These are phyloP conservation scores for Clarireedia paspali DNA, from an alignment of 2,329 filamentous ascomycete species.

Conservation along the genomic window DNA sequence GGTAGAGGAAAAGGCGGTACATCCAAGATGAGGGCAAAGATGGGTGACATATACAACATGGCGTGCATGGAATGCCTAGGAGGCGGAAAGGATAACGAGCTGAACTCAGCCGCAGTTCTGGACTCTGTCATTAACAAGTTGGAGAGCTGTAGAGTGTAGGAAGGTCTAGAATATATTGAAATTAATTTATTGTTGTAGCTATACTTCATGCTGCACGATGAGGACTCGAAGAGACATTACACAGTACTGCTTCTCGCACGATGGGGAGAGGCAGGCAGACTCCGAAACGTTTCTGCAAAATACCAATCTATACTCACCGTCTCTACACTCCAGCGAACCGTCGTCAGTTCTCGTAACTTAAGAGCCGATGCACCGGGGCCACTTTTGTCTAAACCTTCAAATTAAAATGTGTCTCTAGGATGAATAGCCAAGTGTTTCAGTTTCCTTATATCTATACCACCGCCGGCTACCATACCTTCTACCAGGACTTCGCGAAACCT, in stretches of 20 bases:
- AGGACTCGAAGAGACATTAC: too few relatives aligned
- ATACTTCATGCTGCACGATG: not conserved
- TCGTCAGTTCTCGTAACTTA: not conserved
- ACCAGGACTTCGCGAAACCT: not conserved
- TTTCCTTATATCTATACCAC: not conserved
- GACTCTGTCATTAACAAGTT: not conserved
- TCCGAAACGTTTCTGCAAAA: too few relatives aligned
- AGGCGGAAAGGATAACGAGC: not conserved
- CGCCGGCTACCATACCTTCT: not conserved
- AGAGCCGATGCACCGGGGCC: not conserved
- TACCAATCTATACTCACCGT: too few relatives aligned
- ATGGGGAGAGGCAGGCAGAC: too few relatives aligned
- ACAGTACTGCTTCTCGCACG: too few relatives aligned
- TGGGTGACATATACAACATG: not conserved
- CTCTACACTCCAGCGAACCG: too few relatives aligned
- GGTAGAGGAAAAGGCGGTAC: slow-evolving; percentile 1
- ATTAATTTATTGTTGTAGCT: not conserved
- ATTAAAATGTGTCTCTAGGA: not conserved
- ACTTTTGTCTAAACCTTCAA: not conserved
- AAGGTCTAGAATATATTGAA: not conserved
- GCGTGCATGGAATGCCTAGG: not conserved
- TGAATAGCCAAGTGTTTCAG: not conserved
- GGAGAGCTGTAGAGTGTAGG: not conserved
- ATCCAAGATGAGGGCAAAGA: not conserved
- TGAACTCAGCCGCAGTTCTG: not conserved